Conservation (phyloP, 106 monocot genomes). For the Alisma plantagoaquatica region DNA sequence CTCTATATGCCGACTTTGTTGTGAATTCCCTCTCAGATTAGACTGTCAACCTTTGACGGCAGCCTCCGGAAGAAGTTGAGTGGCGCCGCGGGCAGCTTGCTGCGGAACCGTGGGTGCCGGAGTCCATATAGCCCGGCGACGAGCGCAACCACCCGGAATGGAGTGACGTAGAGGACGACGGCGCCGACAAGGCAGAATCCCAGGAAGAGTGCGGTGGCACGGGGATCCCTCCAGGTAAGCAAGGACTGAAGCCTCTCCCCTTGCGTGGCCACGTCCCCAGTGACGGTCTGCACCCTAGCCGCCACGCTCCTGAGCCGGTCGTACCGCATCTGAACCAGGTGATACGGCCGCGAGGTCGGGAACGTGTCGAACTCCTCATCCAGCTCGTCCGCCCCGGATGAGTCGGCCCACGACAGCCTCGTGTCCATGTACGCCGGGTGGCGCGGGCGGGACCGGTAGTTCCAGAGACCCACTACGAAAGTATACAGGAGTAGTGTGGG, state of each 20-base stretch:
- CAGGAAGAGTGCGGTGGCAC: constrained; percentile 52
- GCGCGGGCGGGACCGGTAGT: constrained; percentile 40
- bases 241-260: constrained; percentile 57
- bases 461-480: constrained; percentile 63
- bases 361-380: constrained; percentile 80
- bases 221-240: constrained; percentile 60
- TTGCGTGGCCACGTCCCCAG: constrained; percentile 64
- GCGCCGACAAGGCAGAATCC: constrained; percentile 41
- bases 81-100: constrained; percentile 29
- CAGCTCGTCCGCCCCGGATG: constrained; percentile 46
- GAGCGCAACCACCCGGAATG: constrained; percentile 44
- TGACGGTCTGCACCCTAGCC: constrained; percentile 64
- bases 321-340: constrained; percentile 57
- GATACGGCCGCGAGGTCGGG: constrained; percentile 37
- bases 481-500: constrained; percentile 66
- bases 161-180: constrained; percentile 36
- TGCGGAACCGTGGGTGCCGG: constrained; percentile 35
- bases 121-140: constrained; percentile 38
- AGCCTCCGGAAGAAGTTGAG: constrained; percentile 36
- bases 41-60: constrained; percentile 31
- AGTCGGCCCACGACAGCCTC: constrained; percentile 46
- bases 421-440: constrained; percentile 73
- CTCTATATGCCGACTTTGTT: no score
- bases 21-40: no score
- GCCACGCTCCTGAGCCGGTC: constrained; percentile 67